Percentiles rank a stretch among this genome's conserved stretches.
Conservation (phyloP, 345 rosid species). For the Hypericum perforatum region DNA sequence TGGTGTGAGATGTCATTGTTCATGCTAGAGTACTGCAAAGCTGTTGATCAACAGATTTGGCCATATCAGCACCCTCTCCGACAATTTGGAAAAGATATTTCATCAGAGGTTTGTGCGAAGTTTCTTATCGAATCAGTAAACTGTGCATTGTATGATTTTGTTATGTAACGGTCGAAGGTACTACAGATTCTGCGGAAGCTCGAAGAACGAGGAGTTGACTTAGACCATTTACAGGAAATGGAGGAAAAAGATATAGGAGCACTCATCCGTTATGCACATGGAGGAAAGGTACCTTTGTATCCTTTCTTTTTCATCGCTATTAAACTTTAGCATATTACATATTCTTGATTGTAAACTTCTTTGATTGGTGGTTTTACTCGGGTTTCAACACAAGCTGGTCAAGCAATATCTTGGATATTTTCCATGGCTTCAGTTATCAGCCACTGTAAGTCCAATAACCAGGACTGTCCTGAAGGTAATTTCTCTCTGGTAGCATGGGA, state of each 20-base stretch:
- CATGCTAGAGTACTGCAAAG: slow-evolving; percentile 96
- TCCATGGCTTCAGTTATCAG: slow-evolving; percentile 68
- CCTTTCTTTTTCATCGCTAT: neutral
- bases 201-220: slow-evolving; percentile 81
- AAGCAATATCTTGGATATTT: slow-evolving; percentile 81
- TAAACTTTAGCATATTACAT: neutral
- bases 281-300: slow-evolving; percentile 56
- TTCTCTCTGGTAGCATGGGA: slow-evolving; percentile 2
- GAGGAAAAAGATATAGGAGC: slow-evolving; percentile 90
- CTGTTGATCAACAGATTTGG: slow-evolving; percentile 97
- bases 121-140: slow-evolving; percentile 7
- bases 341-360: neutral
- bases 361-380: slow-evolving; percentile 10
- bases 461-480: slow-evolving; percentile 93
- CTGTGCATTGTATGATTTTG: slow-evolving; percentile 15
- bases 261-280: slow-evolving; percentile 83
- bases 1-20: slow-evolving; percentile 88
- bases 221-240: slow-evolving; percentile 83
- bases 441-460: slow-evolving; percentile 93
- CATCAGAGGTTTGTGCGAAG: slow-evolving; percentile 55
- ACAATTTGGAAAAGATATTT: slow-evolving; percentile 81
- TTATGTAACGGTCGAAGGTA: slow-evolving; percentile 6
- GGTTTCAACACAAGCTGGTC: slow-evolving; percentile 41
- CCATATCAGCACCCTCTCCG: slow-evolving; percentile 92
- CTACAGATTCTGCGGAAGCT: slow-evolving; percentile 80